Base-by-base conservation (phyloP, 1,284 basidiomycete genomes). In the Ustilago nuda region DNA sequence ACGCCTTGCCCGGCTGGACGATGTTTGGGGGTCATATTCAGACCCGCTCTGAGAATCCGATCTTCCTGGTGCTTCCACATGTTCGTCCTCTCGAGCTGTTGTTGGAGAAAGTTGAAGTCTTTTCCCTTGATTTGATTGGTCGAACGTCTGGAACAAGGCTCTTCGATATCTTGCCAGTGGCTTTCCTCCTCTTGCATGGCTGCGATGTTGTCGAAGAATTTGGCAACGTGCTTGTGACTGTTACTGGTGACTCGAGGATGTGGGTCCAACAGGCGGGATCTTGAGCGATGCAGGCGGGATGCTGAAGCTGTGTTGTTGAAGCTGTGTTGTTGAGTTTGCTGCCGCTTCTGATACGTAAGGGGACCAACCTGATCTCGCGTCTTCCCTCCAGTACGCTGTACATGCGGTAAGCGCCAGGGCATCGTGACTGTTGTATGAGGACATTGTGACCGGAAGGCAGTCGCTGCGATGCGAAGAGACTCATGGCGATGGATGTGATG, bases 201-300 rank as follows among this genome's bases (percentile, higher is more conserved):
- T 4, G 19, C 33, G 7, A 43, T 11, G 6, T 56, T 8, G 2
- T 51, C 19, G 23, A 60, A 7, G 2, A 35, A 30, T 0, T 30
- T 6, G 6, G 13, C 19, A 3, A 30, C 11, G 2, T n/a, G 4
- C 32, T 60, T n/a, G 15, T 56, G 9, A 19, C 51, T 60, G 30
- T 19, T 4, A 4, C 37, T 0, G 17, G 43, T 17, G 11, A 23
- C 23, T 43, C 56, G 64, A 12, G 64, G 64, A n/a, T 51, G 64
- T 13, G 64, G 64, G 11, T 51, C 19, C 33, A 66, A 41, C 27
- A 66, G 45, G 15, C 57, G 64, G 27, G 64, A 36, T 46, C 19
- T 39, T 8, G 12, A 45, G 32, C 37, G 56, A n/a, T 17, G 60
- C 33, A 1, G 45, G 27, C 27, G 48, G 36, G 36, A 50, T 35